A percentile compares a stretch with the other conserved stretches of the same genome.
phyloP scores from a whole-genome alignment of 2,329 filamentous ascomycete genomes.

The Coniochaeta sp. region DNA sequence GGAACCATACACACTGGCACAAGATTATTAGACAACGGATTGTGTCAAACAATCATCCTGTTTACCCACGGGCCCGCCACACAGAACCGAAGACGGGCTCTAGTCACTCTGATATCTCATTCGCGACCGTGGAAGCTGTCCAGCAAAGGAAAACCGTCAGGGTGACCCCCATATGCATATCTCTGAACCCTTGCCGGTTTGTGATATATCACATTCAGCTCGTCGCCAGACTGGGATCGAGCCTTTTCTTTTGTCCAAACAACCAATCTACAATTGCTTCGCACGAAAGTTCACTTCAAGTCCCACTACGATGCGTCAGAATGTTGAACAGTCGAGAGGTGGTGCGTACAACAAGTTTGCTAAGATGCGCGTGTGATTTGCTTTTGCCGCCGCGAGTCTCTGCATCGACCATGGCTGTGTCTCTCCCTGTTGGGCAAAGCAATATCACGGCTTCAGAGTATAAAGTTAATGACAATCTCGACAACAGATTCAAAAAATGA shows the following conservation, averaged over 20 bases:
- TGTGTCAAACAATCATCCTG: background rate
- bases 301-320: no score
- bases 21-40: background rate
- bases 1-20: background rate
- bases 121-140: background rate
- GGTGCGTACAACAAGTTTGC: no score
- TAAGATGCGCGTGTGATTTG: no score
- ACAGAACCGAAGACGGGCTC: background rate
- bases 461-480: background rate
- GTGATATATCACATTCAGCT: no score
- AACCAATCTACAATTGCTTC: no score
- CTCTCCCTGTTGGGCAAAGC: background rate
- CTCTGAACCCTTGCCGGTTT: background rate
- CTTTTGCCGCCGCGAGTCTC: no score
- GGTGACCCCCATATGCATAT: background rate
- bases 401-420: no score
- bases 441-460: background rate
- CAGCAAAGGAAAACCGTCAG: background rate
- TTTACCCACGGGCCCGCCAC: background rate
- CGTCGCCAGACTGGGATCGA: no score
- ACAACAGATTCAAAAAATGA: background rate
- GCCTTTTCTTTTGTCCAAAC: no score
- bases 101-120: background rate
- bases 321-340: no score
- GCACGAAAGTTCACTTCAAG: no score